Percentiles rank a stretch among this genome's conserved stretches.
phyloP scores from a whole-genome alignment of 2,329 filamentous ascomycete genomes.

The Colletotrichum cereale region DNA sequence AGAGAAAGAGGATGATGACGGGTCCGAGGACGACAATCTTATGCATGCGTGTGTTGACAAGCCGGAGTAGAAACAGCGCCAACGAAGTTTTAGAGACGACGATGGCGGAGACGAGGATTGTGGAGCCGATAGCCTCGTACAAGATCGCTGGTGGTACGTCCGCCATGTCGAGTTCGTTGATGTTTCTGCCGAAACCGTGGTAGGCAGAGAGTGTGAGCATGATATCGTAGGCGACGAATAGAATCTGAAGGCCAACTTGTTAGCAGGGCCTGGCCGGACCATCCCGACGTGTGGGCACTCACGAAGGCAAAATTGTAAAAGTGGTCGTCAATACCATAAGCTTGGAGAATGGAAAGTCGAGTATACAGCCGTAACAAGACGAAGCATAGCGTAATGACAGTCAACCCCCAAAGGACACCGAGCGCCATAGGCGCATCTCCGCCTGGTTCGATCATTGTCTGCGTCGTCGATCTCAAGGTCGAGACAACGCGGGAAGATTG shows the following conservation, averaged over 20 bases:
- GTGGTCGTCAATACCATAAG: slow-evolving; percentile 39
- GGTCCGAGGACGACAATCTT: slow-evolving; percentile 23
- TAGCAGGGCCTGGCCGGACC: background rate
- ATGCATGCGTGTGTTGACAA: slow-evolving; percentile 31
- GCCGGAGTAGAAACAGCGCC: slow-evolving; percentile 36
- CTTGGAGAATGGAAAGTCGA: slow-evolving; percentile 41
- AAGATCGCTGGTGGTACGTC: slow-evolving; percentile 29
- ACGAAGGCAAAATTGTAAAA: slow-evolving; percentile 38
- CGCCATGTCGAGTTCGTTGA: slow-evolving; percentile 11
- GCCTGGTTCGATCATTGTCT: slow-evolving; percentile 38
- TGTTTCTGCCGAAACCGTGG: slow-evolving; percentile 37
- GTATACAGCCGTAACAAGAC: slow-evolving; percentile 54
- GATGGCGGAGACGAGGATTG: slow-evolving; percentile 34
- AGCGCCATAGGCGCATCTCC: slow-evolving; percentile 39
- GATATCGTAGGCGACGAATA: slow-evolving; percentile 36
- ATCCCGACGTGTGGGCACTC: background rate
- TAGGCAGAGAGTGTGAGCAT: slow-evolving; percentile 33
- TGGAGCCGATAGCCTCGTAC: slow-evolving; percentile 38
- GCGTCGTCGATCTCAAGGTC: slow-evolving; percentile 9
- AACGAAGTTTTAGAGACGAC: slow-evolving; percentile 38
- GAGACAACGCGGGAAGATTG: background rate
- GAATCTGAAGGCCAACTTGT: background rate
- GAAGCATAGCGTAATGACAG: slow-evolving; percentile 45
- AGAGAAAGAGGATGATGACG: slow-evolving; percentile 21
- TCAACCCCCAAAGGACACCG: slow-evolving; percentile 47